Percentiles rank a stretch among this genome's conserved stretches.
These are phyloP conservation scores for Apiospora sp. DNA, from an alignment of 2,329 filamentous ascomycete genomes.

Conservation along the genomic window DNA sequence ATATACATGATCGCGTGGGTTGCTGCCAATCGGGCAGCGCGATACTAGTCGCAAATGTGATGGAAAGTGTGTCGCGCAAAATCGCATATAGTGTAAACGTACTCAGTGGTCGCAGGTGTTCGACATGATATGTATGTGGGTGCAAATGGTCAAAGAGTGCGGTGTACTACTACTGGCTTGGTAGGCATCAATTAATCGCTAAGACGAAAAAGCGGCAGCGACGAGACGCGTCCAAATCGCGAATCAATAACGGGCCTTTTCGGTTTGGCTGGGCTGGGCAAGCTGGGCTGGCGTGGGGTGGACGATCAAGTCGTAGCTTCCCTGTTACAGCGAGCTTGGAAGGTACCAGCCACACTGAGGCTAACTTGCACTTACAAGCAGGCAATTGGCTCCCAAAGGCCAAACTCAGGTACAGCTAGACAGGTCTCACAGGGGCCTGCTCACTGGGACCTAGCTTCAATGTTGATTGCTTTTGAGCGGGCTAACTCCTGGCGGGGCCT, in stretches of 20 bases:
- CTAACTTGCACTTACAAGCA: not conserved
- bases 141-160: not conserved
- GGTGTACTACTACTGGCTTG: not conserved
- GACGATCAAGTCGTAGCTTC: not conserved
- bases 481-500: not conserved
- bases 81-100: constrained; percentile 2
- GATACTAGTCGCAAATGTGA: constrained; percentile 29
- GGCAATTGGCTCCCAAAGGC: not conserved
- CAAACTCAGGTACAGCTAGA: not conserved
- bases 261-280: not conserved
- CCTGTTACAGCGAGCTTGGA: not conserved
- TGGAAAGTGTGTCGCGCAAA: constrained; percentile 20
- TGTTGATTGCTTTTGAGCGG: not conserved
- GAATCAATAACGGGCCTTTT: constrained; percentile 20
- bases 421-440: not conserved
- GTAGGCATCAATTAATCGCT: constrained; percentile 1
- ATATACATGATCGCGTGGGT: constrained; percentile 79
- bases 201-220: constrained; percentile 21
- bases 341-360: constrained; percentile 6
- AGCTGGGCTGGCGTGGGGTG: constrained; percentile 16
- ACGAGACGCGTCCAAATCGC: constrained; percentile 16
- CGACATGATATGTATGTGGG: constrained; percentile 4
- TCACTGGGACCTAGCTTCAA: not conserved
- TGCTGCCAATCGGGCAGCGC: constrained; percentile 46
- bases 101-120: not conserved